These are phyloP conservation scores for Auricularia auricula-judae DNA, from an alignment of 768 basidiomycete species.

Conservation along the genomic window DNA sequence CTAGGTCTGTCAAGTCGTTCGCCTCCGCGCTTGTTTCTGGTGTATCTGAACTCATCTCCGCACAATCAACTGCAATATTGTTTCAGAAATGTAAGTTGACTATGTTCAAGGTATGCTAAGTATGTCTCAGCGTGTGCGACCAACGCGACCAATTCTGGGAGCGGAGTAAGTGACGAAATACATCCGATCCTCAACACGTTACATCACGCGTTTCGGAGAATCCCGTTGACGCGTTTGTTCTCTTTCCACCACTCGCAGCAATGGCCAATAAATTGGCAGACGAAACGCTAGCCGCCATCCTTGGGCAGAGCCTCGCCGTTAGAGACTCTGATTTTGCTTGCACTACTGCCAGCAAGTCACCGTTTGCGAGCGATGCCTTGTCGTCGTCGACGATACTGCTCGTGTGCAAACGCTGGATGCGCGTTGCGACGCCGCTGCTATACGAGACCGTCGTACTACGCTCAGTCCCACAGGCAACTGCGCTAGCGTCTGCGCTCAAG, in stretches of 20 bases:
- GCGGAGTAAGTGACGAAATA: no score
- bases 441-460: not conserved
- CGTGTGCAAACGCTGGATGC: not conserved
- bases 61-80: no score
- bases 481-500: not conserved
- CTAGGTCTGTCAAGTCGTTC: no score
- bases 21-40: no score
- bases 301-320: not conserved
- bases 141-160: no score
- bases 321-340: not conserved
- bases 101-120: no score
- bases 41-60: no score
- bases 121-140: no score
- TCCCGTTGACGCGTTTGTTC: not conserved
- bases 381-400: not conserved
- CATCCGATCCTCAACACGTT: not conserved
- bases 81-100: no score
- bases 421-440: not conserved
- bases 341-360: not conserved
- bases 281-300: not conserved
- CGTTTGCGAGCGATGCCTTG: not conserved
- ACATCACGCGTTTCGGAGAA: not conserved
- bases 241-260: not conserved
- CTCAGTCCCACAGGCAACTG: not conserved
- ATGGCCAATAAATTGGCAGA: not conserved